Evolutionary conservation across 2,329 filamentous ascomycete species (phyloP).

Genomic region (Erysiphe neolycopersici): DNA sequence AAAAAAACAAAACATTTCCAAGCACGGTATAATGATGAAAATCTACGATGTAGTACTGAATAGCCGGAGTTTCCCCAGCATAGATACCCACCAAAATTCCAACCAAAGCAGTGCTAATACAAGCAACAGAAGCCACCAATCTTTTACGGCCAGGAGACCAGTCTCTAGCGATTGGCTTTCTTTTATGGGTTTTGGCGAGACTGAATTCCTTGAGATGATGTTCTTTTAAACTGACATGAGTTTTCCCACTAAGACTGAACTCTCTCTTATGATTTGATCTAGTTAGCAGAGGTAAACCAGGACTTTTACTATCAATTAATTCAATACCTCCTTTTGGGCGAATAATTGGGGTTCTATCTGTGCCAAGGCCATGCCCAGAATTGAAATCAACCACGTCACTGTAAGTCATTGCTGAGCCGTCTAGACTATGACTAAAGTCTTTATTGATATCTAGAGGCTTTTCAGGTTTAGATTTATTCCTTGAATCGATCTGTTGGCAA

Average conservation of each 20-base stretch:
- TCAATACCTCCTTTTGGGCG: conserved; percentile 2
- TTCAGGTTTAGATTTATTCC: background rate
- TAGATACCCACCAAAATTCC: conserved; percentile 51
- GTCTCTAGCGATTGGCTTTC: conserved; percentile 42
- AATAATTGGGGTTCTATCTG: conserved; percentile 1
- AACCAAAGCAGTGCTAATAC: conserved; percentile 44
- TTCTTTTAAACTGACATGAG: conserved; percentile 26
- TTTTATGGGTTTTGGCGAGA: conserved; percentile 25
- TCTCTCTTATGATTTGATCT: conserved; percentile 4
- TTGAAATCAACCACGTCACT: conserved; percentile 9
- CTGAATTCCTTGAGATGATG: conserved; percentile 21
- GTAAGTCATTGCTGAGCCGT: conserved; percentile 5
- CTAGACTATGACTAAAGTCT: conserved; percentile 5
- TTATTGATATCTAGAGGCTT: background rate
- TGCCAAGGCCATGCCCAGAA: conserved; percentile 5
- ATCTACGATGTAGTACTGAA: conserved; percentile 52
- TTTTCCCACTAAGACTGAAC: conserved; percentile 21
- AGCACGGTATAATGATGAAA: conserved; percentile 38
- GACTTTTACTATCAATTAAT: conserved; percentile 5
- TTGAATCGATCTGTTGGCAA: background rate
- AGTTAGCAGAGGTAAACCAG: conserved; percentile 5
- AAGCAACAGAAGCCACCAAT: conserved; percentile 40
- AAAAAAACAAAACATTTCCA: conserved; percentile 47
- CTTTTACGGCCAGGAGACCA: conserved; percentile 42
- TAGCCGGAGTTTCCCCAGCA: conserved; percentile 50